Evolutionary conservation across 805 yeast genomes (phyloP).

Genomic region (Yamadazyma scolyti): DNA sequence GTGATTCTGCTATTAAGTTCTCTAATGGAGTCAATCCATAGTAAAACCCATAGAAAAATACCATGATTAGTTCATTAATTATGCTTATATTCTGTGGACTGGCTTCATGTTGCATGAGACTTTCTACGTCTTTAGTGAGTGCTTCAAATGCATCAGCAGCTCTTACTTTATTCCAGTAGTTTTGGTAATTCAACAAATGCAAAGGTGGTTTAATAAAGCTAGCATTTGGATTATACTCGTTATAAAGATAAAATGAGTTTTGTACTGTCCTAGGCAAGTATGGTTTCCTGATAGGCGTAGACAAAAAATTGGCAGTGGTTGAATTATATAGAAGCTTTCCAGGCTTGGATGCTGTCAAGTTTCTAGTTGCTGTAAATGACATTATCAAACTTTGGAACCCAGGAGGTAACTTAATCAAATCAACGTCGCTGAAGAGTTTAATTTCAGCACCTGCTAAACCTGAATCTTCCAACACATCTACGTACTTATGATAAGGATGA

Average conservation of each 20-base stretch:
- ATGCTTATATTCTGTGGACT: slow-evolving; percentile 14
- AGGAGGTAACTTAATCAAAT: slow-evolving; percentile 34
- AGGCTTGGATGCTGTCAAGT: slow-evolving; percentile 13
- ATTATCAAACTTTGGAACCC: slow-evolving; percentile 41
- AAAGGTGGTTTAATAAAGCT: slow-evolving; percentile 30
- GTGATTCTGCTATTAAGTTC: slow-evolving; percentile 38
- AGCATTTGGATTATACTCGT: not conserved
- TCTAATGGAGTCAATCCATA: slow-evolving; percentile 42
- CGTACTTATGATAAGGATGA: slow-evolving; percentile 10
- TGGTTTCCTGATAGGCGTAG: slow-evolving; percentile 29
- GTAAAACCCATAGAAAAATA: slow-evolving; percentile 40
- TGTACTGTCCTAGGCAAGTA: slow-evolving; percentile 27
- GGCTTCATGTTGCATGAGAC: slow-evolving; percentile 10
- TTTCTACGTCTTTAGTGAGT: slow-evolving; percentile 26
- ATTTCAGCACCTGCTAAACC: slow-evolving; percentile 26
- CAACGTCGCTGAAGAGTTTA: slow-evolving; percentile 31
- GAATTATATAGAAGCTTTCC: slow-evolving; percentile 7
- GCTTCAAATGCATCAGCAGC: slow-evolving; percentile 29
- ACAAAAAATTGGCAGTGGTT: slow-evolving; percentile 17
- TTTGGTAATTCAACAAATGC: slow-evolving; percentile 31
- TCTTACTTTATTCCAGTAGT: slow-evolving; percentile 39
- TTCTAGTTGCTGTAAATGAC: slow-evolving; percentile 33
- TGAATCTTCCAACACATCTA: slow-evolving; percentile 29
- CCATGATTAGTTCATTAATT: slow-evolving; percentile 34
- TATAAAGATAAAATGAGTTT: slow-evolving; percentile 8